Evolutionary conservation across 305 asterid species (phyloP).

Genomic region (Solanum aculeatissimum): DNA sequence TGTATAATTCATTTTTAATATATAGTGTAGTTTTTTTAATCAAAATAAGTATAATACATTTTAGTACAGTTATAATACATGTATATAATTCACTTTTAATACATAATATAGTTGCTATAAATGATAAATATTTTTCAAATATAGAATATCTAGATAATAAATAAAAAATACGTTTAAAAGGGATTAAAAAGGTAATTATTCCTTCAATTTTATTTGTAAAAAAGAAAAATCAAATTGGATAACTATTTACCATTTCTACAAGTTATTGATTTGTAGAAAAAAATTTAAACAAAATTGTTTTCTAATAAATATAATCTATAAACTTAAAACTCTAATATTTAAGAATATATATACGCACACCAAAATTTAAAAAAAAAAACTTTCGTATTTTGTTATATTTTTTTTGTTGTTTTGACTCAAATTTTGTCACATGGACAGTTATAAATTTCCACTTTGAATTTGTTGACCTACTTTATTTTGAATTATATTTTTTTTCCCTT

Average conservation of each 20-base stretch:
- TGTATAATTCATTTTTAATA: too few species aligned
- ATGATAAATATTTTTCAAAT: too few species aligned
- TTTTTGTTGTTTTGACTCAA: neutral
- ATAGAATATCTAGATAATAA: too few species aligned
- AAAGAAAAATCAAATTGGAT: neutral
- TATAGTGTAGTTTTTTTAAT: too few species aligned
- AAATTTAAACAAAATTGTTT: neutral
- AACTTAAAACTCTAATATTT: neutral
- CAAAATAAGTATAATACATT: too few species aligned
- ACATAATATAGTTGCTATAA: too few species aligned
- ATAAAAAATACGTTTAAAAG: too few species aligned
- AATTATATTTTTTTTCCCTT: neutral
- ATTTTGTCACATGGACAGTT: neutral
- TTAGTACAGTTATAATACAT: too few species aligned
- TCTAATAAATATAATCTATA: neutral
- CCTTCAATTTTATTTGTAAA: too few species aligned
- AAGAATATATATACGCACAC: too few species aligned
- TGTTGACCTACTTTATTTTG: neutral
- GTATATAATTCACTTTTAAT: too few species aligned
- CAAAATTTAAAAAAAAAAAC: neutral
- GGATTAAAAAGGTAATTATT: too few species aligned
- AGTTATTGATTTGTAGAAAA: neutral
- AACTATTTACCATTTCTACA: neutral
- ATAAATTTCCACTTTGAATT: neutral
- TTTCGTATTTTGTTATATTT: neutral